Evolutionary conservation across 352 stramenopile species (phyloP), one percentile per base, ranked within the genome.

Genomic region (Aphanomyces astaci): DNA sequence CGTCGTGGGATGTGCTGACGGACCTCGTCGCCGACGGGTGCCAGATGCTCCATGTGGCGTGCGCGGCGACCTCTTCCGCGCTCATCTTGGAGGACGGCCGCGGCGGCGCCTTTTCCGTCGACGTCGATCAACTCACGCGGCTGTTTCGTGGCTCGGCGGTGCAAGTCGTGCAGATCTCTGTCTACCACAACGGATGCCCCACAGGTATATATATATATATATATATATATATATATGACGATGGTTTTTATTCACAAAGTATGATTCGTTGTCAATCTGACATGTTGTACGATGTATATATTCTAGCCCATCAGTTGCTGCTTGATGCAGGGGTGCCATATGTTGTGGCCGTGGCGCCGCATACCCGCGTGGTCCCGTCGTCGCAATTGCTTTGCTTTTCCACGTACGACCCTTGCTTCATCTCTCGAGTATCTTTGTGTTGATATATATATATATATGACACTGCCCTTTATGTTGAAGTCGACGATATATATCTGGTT

Each of bases 11-110:
- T 9, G 49, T 30, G 0, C 24, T 68, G 1, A 15, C 10, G 22
- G 62, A 68, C 9, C 39, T 68, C 19, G 49, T 51, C 43, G 31
- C 25, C n/a, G 62, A 68, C 32, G 62, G 62, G 5, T 68, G 62
- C 39, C 62, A 32, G n/a, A 10, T 68, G 0, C 19, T 68, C 19
- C 62, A 68, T 28, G 28, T 68, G 9, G 62, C 49, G 7, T 57
- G 43, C 22, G 19, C 49, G 10, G 62, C 49, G n/a, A 48, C 31
- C 31, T 11, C n/a, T 22, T 7, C 36, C 3, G 7, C 27, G 10
- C 19, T 68, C 11, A 25, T 68, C 22, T 33, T 68, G 25, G 62
- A 68, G 45, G 62, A 68, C 27, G 62, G 62, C 15, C 39, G 22
- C 11, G 62, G 62, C 3, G 62, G 62, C 31, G 43, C 17, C 17